Evolutionary conservation across 176 grass and related monocot species (phyloP).

Genomic region (Phragmites australis): DNA sequence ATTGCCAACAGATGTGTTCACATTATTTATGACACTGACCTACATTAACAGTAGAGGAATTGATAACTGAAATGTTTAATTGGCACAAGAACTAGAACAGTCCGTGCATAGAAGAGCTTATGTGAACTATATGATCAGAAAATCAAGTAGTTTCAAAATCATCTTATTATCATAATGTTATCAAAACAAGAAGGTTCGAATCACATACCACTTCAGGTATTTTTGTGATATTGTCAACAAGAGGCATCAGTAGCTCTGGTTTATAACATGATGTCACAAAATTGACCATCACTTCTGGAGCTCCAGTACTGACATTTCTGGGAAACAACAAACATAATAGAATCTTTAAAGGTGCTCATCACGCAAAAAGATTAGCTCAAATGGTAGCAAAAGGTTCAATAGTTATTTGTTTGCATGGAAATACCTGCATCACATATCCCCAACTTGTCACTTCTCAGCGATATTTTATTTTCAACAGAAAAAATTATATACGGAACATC

Average conservation of each 20-base stretch:
- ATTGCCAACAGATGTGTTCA: conserved; percentile 86
- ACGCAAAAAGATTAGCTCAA: conserved; percentile 19
- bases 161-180: not conserved
- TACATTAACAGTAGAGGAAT: conserved; percentile 38
- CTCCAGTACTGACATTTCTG: conserved; percentile 69
- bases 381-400: conserved; percentile 17
- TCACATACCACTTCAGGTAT: conserved; percentile 90
- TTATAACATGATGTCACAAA: conserved; percentile 90
- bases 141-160: conserved; percentile 15
- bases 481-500: not conserved
- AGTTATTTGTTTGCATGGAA: conserved; percentile 31
- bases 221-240: conserved; percentile 62
- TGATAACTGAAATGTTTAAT: conserved; percentile 10
- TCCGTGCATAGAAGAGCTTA: not conserved
- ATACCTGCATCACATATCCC: conserved; percentile 7
- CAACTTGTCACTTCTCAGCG: not conserved
- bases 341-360: conserved; percentile 33
- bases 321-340: conserved; percentile 11
- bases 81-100: not conserved
- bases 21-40: conserved; percentile 92
- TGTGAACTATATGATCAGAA: not conserved
- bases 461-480: conserved; percentile 8
- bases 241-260: conserved; percentile 69
- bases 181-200: conserved; percentile 10
- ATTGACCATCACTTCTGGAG: conserved; percentile 95